phyloP scores from a whole-genome alignment of 164 flowering plant species.

The Warburgia ugandensis region DNA sequence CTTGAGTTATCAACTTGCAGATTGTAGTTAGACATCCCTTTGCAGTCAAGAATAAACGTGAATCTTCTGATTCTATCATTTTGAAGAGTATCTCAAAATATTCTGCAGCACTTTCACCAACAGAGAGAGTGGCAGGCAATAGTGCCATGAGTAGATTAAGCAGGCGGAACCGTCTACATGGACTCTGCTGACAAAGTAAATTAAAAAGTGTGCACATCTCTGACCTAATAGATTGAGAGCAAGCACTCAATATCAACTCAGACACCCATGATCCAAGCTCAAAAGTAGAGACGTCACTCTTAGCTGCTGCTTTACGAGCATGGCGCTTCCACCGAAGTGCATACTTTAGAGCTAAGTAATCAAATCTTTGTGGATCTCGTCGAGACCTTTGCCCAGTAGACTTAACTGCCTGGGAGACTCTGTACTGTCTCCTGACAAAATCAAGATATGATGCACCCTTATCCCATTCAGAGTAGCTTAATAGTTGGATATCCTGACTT shows the following conservation, averaged over 20 bases:
- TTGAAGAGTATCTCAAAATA: slow-evolving; percentile 90
- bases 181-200: slow-evolving; percentile 76
- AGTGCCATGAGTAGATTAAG: slow-evolving; percentile 67
- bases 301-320: slow-evolving; percentile 37
- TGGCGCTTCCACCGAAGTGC: slow-evolving; percentile 87
- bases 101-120: slow-evolving; percentile 97
- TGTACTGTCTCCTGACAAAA: slow-evolving; percentile 95
- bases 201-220: slow-evolving; percentile 89
- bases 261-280: slow-evolving; percentile 98
- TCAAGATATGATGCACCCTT: slow-evolving; percentile 96
- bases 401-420: slow-evolving; percentile 67
- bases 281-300: slow-evolving; percentile 55
- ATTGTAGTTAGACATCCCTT: slow-evolving; percentile 65
- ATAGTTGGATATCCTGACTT: slow-evolving; percentile 72
- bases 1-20: slow-evolving; percentile 74
- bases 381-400: slow-evolving; percentile 55
- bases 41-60: slow-evolving; percentile 87
- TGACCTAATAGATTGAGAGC: slow-evolving; percentile 93
- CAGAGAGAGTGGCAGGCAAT: slow-evolving; percentile 85
- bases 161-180: slow-evolving; percentile 67
- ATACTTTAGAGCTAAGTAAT: slow-evolving; percentile 83
- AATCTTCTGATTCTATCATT: slow-evolving; percentile 93
- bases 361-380: slow-evolving; percentile 46
- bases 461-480: slow-evolving; percentile 98
- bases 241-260: slow-evolving; percentile 86